A percentile compares a stretch with the other conserved stretches of the same genome.
phyloP scores from a whole-genome alignment of 352 stramenopile genomes.

The Pythium rhizo-oryzae region DNA sequence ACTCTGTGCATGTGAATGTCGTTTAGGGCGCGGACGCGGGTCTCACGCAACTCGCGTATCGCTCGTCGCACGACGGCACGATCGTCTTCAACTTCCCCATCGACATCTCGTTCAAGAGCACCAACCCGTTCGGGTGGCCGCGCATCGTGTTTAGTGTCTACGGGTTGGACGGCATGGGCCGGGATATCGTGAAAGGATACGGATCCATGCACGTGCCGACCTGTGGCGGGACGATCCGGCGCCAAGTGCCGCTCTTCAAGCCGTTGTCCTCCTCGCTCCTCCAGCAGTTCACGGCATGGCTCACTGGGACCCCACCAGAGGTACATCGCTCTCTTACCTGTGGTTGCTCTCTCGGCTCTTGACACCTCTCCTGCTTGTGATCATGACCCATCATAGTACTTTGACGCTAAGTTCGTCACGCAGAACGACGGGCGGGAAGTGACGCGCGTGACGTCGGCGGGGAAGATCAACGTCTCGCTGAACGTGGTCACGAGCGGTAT shows the following conservation, averaged over 20 bases:
- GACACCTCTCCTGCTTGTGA: too few relatives aligned
- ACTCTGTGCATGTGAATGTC: background rate
- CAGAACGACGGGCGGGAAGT: constrained; percentile 72
- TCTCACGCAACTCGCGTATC: constrained; percentile 88
- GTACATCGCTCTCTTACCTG: constrained; percentile 8
- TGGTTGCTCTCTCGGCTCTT: background rate
- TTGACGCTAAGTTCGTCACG: constrained; percentile 79
- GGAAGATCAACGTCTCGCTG: constrained; percentile 53
- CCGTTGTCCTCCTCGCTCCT: constrained; percentile 85
- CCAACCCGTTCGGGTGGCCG: constrained; percentile 95
- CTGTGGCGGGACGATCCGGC: constrained; percentile 52
- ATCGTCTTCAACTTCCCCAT: constrained; percentile 97
- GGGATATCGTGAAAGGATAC: constrained; percentile 93
- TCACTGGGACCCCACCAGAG: constrained; percentile 85
- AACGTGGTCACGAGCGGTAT: constrained; percentile 73
- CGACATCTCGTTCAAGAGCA: constrained; percentile 95
- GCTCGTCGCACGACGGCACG: constrained; percentile 45
- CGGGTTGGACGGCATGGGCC: constrained; percentile 88
- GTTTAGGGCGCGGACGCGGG: constrained; percentile 73
- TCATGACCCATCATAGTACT: constrained; percentile 61
- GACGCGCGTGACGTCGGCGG: constrained; percentile 60
- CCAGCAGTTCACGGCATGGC: constrained; percentile 89
- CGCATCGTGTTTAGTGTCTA: constrained; percentile 89
- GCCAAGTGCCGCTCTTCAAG: constrained; percentile 86
- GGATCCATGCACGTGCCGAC: constrained; percentile 87